phyloP scores from a whole-genome alignment of 768 basidiomycete species.

The Rhodotorula kratochvilovae region DNA sequence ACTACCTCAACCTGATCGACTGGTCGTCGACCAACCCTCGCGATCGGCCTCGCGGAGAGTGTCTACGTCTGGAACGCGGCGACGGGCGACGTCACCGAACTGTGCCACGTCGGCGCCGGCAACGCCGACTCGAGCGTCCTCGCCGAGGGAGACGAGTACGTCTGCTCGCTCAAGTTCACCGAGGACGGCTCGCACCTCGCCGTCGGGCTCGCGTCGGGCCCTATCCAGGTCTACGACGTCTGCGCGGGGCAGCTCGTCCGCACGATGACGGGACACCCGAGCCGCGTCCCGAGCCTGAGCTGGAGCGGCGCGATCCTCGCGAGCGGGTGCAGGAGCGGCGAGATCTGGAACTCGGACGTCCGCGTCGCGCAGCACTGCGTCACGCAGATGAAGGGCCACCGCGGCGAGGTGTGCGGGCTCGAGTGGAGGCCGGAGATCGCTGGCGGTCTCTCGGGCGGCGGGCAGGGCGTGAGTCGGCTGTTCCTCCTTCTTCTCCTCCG shows the following conservation, averaged over 20 bases:
- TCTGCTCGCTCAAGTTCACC: conserved; percentile 48
- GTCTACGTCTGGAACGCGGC: conserved; percentile 95
- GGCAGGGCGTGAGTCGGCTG: conserved; percentile 36
- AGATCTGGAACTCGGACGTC: conserved; percentile 95
- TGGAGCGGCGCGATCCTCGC: conserved; percentile 79
- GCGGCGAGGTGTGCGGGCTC: conserved; percentile 86
- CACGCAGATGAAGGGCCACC: conserved; percentile 81
- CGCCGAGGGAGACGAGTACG: conserved; percentile 36
- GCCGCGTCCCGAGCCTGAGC: conserved; percentile 73
- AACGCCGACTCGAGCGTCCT: conserved; percentile 48
- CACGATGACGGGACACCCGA: conserved; percentile 83
- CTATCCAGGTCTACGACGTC: conserved; percentile 93
- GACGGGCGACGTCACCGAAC: conserved; percentile 70
- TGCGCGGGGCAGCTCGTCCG: conserved; percentile 71
- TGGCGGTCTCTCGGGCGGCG: conserved; percentile 40
- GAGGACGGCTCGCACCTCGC: conserved; percentile 63
- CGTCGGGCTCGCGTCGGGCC: conserved; percentile 71
- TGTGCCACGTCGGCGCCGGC: conserved; percentile 49
- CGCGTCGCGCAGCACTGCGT: conserved; percentile 80
- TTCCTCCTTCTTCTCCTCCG: background rate
- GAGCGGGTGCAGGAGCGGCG: conserved; percentile 86
- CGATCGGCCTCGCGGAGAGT: conserved; percentile 77
- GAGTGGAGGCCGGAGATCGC: conserved; percentile 81
- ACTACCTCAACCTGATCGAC: conserved; percentile 87
- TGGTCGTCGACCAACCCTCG: conserved; percentile 87